Evolutionary conservation across 805 yeast species (phyloP), one percentile per base, ranked within the genome.

Genomic region (Blastobotrys attinorum): DNA sequence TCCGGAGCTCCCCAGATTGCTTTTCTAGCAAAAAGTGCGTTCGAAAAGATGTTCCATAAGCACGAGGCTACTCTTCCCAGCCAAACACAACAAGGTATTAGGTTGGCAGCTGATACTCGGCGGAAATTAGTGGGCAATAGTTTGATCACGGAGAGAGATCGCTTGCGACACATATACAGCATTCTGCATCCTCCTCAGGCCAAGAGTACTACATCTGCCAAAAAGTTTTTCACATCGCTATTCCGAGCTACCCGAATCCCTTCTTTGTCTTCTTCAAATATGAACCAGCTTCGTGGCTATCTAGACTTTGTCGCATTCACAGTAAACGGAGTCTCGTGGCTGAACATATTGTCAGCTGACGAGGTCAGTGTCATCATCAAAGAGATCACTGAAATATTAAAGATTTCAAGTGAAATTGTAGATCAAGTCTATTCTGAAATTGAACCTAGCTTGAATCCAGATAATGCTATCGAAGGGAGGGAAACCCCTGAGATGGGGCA

Each of bases 21-120:
- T 25, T 58, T 57, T 2, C 61, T 71, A 8, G 86, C 88, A 0
- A 45, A 66, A 1, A 69, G 67, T 0, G 62, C 83, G 44, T 83
- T 83, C 51, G 56, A 57, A 17, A 75, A 71, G 6, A 53, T 86
- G 2, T 76, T 73, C 51, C 80, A 74, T 17, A 81, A 79, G 47
- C 78, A 83, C 55, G 90, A 83, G 56, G 74, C 86, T 1, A 11
- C 22, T 18, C 23, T 23, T 18, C 39, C 27, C 23, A 22, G 22
- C 16, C n/a, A 37, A 13, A 37, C 22, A 10, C n/a, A 15, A 32
- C 20, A 21, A 3, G 39, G 29, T 8, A 5, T 37, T 5, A 37
- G 23, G 16, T 18, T 22, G 22, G 27, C 31, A 3, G 39, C 39
- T 7, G 21, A 32, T 20, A 17, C 18, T 5, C 20, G 36, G 10